Base-by-base conservation (phyloP, 1,139 yeast genomes). In the Nakaseomyces bracarensis region DNA sequence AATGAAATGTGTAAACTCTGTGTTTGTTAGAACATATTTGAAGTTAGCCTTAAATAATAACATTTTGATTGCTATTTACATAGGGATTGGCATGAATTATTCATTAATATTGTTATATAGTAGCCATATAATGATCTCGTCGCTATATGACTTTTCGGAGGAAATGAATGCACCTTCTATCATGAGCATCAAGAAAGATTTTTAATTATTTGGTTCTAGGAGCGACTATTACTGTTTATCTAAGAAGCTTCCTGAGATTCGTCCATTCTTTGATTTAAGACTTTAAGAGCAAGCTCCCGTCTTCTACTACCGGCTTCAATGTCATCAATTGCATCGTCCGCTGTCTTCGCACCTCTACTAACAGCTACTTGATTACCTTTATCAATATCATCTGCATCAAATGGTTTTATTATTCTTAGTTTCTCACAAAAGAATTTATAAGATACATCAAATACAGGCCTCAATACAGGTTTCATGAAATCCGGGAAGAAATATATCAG, bases 261-360 rank as follows among this genome's bases (percentile, higher is more conserved):
- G 15, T 40, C 48, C 46, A 79, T 75, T 54, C 93, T 70, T 54
- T 84, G 91, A 54, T 84, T 93, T 46, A 86, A 69, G 21, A 85
- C 91, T 54, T 83, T 82, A 44, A 86, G 65, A 0, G 96, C 96
- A 38, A 86, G 77, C 52, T 83, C 91, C 60, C 94, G 73, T 62
- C 96, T 74, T 60, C 96, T 74, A 13, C 21, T 21, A 4, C 36
- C 36, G 3, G 36, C 36, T 21, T 33, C 36, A 11, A 33, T 16
- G 57, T 86, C 95, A 14, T 91, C 89, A 4, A 76, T 79, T 15
- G 81, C 46, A 30, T 53, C 58, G 1, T 72, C 37, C 54, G 69
- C 47, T 57, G 65, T 49, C 27, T 56, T 48, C 7, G 58, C 61
- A 34, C 57, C 57, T 70, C 82, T 67, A 65, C 78, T 51, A 23